Base-by-base conservation (phyloP, 169 alveolate genomes). In the Plasmodium inui region DNA sequence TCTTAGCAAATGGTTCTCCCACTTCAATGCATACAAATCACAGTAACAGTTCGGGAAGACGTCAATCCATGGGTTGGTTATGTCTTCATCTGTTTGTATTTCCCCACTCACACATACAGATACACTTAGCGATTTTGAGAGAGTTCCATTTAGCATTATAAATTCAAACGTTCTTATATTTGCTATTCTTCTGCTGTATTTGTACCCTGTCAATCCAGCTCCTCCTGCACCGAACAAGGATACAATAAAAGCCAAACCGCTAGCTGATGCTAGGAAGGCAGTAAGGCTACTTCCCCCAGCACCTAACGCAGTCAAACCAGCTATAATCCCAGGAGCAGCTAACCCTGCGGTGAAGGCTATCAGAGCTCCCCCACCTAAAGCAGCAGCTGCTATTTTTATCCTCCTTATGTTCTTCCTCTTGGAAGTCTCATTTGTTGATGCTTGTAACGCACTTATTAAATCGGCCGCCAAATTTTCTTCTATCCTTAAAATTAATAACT, bases 301-400 rank as follows among this genome's bases (percentile, higher is more conserved):
- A 53, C 97, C 97, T 3, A 95, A 85, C 14, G 95, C 95, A 19
- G 96, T 96, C 44, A 96, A 73, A 3, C 98, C 98, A 22, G 98
- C 98, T 26, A 97, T 98, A 30, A 97, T 93, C 10, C 96, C 98
- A 6, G 98, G 98, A 0, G 98, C 96, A 12, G 98, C 98, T 76
- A 97, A 78, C 6, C 98, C 98, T n/a, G 98, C 98, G 3, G 98
- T 97, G 50, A 97, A 92, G 2, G 98, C 98, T 7, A 96, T 89
- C 76, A 97, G 82, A 26, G 97, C 97, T 5, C 98, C 98, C 41
- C 98, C 98, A 14, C 98, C 98, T 57, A 97, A 93, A 0, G 98
- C 98, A 17, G 97, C 98, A 8, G 97, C 97, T 37, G 97, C 97
- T 6, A 96, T 96, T 84, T 96, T 96, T 44, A 96, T 70, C 67